Conservation (phyloP, 352 stramenopile species). For the Phytophthora syringae region DNA sequence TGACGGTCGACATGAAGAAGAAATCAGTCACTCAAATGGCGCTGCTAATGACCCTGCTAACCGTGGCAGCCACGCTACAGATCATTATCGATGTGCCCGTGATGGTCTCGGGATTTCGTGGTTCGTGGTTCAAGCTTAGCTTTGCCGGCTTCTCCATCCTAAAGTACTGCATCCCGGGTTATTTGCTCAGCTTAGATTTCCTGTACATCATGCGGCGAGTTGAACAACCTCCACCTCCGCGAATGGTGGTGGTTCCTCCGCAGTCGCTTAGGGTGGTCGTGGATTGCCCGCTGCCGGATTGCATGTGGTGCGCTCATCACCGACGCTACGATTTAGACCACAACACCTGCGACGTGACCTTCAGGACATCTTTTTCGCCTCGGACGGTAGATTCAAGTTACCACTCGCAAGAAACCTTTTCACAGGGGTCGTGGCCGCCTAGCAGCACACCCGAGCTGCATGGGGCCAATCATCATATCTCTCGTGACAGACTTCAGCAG, state of each 20-base stretch:
- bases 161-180: constrained; percentile 59
- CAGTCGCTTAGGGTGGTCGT: constrained; percentile 71
- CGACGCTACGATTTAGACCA: constrained; percentile 63
- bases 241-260: constrained; percentile 54
- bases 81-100: constrained; percentile 60
- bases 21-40: constrained; percentile 79
- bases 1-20: constrained; percentile 78
- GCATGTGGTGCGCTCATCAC: constrained; percentile 78
- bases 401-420: constrained; percentile 50
- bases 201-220: constrained; percentile 81
- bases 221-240: constrained; percentile 61
- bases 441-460: constrained; percentile 29
- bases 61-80: constrained; percentile 49
- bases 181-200: constrained; percentile 63
- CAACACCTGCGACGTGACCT: constrained; percentile 67
- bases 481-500: constrained; percentile 37
- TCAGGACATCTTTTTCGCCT: constrained; percentile 63
- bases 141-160: constrained; percentile 49
- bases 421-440: constrained; percentile 46
- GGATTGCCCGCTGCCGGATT: constrained; percentile 68
- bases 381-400: constrained; percentile 66
- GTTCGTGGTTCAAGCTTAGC: constrained; percentile 38
- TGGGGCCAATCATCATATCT: constrained; percentile 13
- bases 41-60: constrained; percentile 56
- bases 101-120: constrained; percentile 31